These are phyloP conservation scores for Psilocybe azurescens DNA, from an alignment of 768 basidiomycete species.

Conservation along the genomic window DNA sequence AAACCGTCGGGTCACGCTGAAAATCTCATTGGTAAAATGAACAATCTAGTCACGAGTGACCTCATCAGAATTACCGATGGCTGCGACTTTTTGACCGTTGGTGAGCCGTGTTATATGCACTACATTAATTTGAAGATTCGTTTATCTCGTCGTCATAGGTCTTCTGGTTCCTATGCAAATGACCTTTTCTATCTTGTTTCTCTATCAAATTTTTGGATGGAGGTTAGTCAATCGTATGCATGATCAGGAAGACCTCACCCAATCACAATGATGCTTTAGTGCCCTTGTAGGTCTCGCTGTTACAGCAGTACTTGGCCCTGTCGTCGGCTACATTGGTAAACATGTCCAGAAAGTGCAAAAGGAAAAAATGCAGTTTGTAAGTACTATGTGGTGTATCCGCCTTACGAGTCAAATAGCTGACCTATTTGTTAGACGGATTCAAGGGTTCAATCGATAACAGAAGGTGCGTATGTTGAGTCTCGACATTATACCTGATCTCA, in stretches of 20 bases:
- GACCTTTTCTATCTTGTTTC: conserved; percentile 33
- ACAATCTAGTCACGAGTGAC: conserved; percentile 46
- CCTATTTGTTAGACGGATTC: conserved; percentile 45
- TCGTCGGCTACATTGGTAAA: conserved; percentile 62
- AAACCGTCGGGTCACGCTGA: background rate
- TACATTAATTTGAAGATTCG: too few relatives aligned
- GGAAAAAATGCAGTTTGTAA: conserved; percentile 52
- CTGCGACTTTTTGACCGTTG: conserved; percentile 17
- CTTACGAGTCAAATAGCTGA: background rate
- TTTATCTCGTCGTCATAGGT: background rate
- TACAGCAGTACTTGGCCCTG: conserved; percentile 55
- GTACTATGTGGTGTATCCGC: background rate
- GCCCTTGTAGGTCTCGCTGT: conserved; percentile 61
- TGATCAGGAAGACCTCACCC: too few relatives aligned
- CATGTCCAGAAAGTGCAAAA: conserved; percentile 51
- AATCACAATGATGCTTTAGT: conserved; percentile 27
- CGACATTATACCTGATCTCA: background rate
- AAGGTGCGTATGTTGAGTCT: conserved; percentile 41
- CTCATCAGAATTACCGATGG: conserved; percentile 37
- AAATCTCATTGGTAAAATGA: conserved; percentile 75
- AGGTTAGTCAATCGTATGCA: conserved; percentile 32
- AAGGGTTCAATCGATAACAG: conserved; percentile 64
- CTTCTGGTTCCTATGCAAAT: conserved; percentile 9
- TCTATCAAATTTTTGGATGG: conserved; percentile 53
- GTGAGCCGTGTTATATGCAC: background rate